These are phyloP conservation scores for Dactylis glomerata DNA, from an alignment of 176 grass and related monocot species.

Conservation along the genomic window DNA sequence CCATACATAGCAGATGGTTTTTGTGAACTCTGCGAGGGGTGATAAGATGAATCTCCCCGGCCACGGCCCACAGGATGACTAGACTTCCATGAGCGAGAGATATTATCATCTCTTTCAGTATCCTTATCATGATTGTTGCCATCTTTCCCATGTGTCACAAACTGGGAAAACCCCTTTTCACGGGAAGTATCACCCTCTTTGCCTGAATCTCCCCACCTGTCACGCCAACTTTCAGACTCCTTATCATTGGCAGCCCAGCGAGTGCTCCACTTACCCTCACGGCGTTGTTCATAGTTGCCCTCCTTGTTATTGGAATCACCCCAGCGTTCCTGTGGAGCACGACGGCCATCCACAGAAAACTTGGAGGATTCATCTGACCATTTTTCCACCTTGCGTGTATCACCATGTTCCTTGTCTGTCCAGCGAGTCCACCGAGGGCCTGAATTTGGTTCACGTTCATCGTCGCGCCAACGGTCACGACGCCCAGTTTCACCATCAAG, in stretches of 20 bases:
- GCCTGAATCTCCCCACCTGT: slow-evolving; percentile 58
- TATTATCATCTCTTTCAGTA: slow-evolving; percentile 62
- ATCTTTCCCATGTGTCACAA: slow-evolving; percentile 48
- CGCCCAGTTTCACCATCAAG: slow-evolving; percentile 64
- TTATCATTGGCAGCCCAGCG: slow-evolving; percentile 84
- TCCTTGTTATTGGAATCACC: slow-evolving; percentile 67
- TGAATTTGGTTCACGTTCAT: slow-evolving; percentile 89
- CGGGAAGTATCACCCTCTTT: slow-evolving; percentile 60
- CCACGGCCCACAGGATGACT: slow-evolving; percentile 68
- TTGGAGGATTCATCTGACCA: slow-evolving; percentile 66
- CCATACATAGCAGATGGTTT: slow-evolving; percentile 50
- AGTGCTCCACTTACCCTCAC: slow-evolving; percentile 84
- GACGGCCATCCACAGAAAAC: slow-evolving; percentile 60
- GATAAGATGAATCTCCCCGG: slow-evolving; percentile 60
- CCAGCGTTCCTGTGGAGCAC: slow-evolving; percentile 55
- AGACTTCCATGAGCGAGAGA: slow-evolving; percentile 83
- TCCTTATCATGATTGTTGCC: slow-evolving; percentile 71
- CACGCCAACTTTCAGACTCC: slow-evolving; percentile 72
- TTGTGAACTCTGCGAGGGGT: slow-evolving; percentile 36
- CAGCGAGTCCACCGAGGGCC: slow-evolving; percentile 61
- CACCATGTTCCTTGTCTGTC: slow-evolving; percentile 73
- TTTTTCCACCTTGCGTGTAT: slow-evolving; percentile 55
- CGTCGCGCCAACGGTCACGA: slow-evolving; percentile 86
- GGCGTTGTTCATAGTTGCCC: slow-evolving; percentile 59
- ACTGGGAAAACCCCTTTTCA: slow-evolving; percentile 54